These are phyloP conservation scores for Hamigera avellanea DNA, from an alignment of 495 filamentous ascomycete genomes.

Conservation along the genomic window DNA sequence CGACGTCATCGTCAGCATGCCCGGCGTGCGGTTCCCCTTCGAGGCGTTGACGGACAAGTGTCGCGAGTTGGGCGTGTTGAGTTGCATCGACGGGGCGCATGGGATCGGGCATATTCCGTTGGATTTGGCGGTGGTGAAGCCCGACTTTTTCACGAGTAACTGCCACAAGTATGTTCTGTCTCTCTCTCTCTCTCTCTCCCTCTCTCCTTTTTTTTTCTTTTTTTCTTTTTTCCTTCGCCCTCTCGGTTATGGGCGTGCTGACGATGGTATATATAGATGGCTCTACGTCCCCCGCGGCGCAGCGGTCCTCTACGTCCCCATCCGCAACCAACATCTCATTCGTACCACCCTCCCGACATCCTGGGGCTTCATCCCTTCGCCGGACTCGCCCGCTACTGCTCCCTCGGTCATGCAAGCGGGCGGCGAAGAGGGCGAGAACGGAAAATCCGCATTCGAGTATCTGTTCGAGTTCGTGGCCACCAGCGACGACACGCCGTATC, in stretches of 20 bases:
- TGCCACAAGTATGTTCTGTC: conserved; percentile 58
- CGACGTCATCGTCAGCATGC: conserved; percentile 63
- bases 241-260: no score
- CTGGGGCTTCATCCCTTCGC: conserved; percentile 38
- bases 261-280: conserved; percentile 54
- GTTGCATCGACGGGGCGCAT: conserved; percentile 71
- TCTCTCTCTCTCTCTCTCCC: not conserved
- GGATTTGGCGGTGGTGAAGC: conserved; percentile 48
- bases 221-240: not conserved
- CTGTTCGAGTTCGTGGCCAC: conserved; percentile 76
- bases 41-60: conserved; percentile 52
- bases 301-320: conserved; percentile 68
- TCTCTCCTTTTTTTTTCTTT: no score
- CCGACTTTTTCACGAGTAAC: conserved; percentile 79
- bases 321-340: conserved; percentile 60
- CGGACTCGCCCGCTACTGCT: conserved; percentile 13
- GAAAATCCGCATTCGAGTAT: conserved; percentile 47
- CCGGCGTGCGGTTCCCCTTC: conserved; percentile 71
- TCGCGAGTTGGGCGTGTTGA: conserved; percentile 47
- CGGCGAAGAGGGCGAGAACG: conserved; percentile 13
- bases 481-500: conserved; percentile 55
- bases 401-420: conserved; percentile 37
- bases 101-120: conserved; percentile 67
- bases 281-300: conserved; percentile 71
- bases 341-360: conserved; percentile 65